Base-by-base conservation (phyloP, 192 early-diverging fungal genomes). In the Oehlia diaphana region DNA sequence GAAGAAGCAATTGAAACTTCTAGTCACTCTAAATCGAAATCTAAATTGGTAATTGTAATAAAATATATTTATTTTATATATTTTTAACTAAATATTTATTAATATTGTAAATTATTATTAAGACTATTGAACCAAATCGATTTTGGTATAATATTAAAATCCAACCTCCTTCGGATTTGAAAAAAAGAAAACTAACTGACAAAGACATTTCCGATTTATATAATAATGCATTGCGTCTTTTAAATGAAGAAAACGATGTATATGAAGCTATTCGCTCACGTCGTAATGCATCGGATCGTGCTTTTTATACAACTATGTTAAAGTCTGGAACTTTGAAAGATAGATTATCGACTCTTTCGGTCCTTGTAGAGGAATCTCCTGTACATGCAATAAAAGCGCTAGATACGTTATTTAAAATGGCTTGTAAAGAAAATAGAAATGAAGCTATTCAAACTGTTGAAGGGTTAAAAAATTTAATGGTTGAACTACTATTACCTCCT, bases 281-380 rank as follows among this genome's bases (percentile, higher is more conserved):
- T 53, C 42, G 39, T 21, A 92, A 92, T 13, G 89, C 91, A 4
- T 92, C 95, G 26, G 96, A 99, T 87, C 88, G 88, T 72, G 90
- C 90, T 53, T 99, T 98, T 84, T 89, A 98, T 19, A 86, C 92
- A 23, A 95, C 93, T 63, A 94, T 99, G 49, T 84, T 99, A 83
- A 84, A 91, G 64, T 95, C 94, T 39, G 98, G 98, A 84, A 99
- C 98, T 23, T 83, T 95, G 62, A 94, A 92, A 61, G 98, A 99
- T 89, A 93, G 94, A 77, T 91, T 98, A 35, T 96, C 96, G 23
- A 97, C 97, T 26, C 83, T 99, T 72, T 96, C 96, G 2, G 88
- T 99, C 68, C 83, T 98, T 31, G 88, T 98, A 44, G 96, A 97
- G 81, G 95, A 96, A 81, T 96, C 95, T 9, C 96, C 98, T 4